Evolutionary conservation across 1,139 yeast species (phyloP).

Genomic region (Saccharomyces hybrid): DNA sequence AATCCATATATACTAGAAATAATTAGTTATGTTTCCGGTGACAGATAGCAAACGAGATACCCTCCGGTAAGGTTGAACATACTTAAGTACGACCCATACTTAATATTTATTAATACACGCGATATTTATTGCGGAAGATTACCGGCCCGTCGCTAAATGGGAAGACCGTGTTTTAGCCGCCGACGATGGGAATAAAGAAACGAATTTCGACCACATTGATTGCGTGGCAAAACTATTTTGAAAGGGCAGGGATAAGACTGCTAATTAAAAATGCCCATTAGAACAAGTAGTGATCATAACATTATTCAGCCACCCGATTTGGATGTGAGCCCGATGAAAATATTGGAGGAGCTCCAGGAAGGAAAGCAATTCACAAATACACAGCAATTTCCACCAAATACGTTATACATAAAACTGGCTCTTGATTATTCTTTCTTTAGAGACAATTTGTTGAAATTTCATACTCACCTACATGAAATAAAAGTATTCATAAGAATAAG

Average conservation of each 20-base stretch:
- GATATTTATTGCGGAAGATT: not conserved
- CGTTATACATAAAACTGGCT: not conserved
- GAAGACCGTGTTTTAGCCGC: not conserved
- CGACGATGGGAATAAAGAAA: not conserved
- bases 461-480: not conserved
- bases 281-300: not conserved
- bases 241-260: not conserved
- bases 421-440: not conserved
- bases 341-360: not conserved
- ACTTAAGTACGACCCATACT: too few relatives aligned
- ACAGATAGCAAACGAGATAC: not conserved
- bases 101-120: too few relatives aligned
- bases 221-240: not conserved
- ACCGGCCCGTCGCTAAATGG: not conserved
- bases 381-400: not conserved
- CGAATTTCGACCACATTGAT: not conserved
- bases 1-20: not conserved
- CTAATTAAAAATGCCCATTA: not conserved
- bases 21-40: not conserved
- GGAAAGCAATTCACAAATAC: not conserved
- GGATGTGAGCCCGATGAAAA: not conserved
- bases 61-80: too few relatives aligned
- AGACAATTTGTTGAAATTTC: not conserved
- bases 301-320: not conserved
- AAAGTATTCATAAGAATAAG: not conserved